Evolutionary conservation across 257 asterid genomes (phyloP).

Genomic region (Gentiana macrophylla): DNA sequence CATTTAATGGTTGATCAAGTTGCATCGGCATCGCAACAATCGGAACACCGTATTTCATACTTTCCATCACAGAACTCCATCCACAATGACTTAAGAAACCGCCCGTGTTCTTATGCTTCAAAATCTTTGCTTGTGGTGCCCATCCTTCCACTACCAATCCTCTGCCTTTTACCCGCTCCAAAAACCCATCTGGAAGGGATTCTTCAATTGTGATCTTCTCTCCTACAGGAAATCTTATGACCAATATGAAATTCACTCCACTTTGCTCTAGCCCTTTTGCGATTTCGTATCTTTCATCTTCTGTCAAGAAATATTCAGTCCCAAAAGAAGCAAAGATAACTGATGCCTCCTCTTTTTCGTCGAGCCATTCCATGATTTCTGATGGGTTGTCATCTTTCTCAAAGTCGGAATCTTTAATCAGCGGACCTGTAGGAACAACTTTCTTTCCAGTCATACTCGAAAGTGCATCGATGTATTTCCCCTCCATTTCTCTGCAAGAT

Average conservation of each 20-base stretch:
- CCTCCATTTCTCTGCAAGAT: conserved; percentile 41
- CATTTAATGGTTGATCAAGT: conserved; percentile 57
- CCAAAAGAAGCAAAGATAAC: conserved; percentile 51
- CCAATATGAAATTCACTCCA: conserved; percentile 49
- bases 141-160: conserved; percentile 41
- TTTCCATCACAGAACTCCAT: conserved; percentile 59
- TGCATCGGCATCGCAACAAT: conserved; percentile 56
- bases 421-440: conserved; percentile 41
- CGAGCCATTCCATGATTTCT: conserved; percentile 41
- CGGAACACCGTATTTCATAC: conserved; percentile 36
- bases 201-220: conserved; percentile 8
- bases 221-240: conserved; percentile 28
- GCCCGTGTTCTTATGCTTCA: conserved; percentile 34
- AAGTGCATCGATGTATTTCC: conserved; percentile 37
- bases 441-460: conserved; percentile 17
- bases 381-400: conserved; percentile 3
- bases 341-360: conserved; percentile 23
- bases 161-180: conserved; percentile 26
- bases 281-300: conserved; percentile 34
- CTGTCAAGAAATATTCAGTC: conserved; percentile 46
- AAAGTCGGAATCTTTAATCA: conserved; percentile 19
- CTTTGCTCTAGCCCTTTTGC: conserved; percentile 52
- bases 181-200: conserved; percentile 38
- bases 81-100: conserved; percentile 63
- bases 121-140: conserved; percentile 48